Conservation (phyloP, 75 land plant species). For the Picea glauca region DNA sequence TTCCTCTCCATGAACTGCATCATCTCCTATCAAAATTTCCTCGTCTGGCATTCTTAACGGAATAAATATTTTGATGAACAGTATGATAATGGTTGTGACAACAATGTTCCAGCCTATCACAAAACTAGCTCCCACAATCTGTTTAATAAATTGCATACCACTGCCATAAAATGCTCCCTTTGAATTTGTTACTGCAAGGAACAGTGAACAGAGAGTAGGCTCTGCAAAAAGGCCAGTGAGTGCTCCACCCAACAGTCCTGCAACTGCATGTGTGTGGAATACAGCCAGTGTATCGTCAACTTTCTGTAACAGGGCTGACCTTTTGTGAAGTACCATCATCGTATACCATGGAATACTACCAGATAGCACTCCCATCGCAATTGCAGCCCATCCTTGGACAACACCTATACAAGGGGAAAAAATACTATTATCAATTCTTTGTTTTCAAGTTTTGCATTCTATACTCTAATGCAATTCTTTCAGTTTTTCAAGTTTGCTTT, state of each 20-base stretch:
- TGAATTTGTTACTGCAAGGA: slow-evolving; percentile 36
- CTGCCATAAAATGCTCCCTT: slow-evolving; percentile 33
- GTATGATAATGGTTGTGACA: slow-evolving; percentile 44
- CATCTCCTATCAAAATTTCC: slow-evolving; percentile 67
- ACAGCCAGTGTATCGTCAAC: slow-evolving; percentile 74
- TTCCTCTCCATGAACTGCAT: slow-evolving; percentile 83
- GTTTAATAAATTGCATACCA: slow-evolving; percentile 51
- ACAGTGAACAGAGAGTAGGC: slow-evolving; percentile 35
- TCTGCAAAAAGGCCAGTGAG: slow-evolving; percentile 58
- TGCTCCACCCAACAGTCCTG: slow-evolving; percentile 56
- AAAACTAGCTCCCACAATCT: slow-evolving; percentile 58
- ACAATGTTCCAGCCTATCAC: slow-evolving; percentile 73
- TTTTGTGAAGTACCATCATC: slow-evolving; percentile 85
- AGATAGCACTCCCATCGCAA: slow-evolving; percentile 66
- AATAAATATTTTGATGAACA: slow-evolving; percentile 45
- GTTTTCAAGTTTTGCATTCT: no score
- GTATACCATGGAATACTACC: slow-evolving; percentile 83
- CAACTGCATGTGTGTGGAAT: slow-evolving; percentile 77
- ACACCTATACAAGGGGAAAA: slow-evolving; percentile 34
- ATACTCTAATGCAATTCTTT: no score
- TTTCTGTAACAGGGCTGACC: slow-evolving; percentile 50
- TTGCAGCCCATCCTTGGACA: slow-evolving; percentile 82
- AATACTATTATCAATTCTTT: no score
- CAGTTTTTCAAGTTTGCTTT: no score
- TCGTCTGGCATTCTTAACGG: slow-evolving; percentile 77